These are phyloP conservation scores for Yarrowia galli DNA, from an alignment of 1,139 yeast species.

Conservation along the genomic window DNA sequence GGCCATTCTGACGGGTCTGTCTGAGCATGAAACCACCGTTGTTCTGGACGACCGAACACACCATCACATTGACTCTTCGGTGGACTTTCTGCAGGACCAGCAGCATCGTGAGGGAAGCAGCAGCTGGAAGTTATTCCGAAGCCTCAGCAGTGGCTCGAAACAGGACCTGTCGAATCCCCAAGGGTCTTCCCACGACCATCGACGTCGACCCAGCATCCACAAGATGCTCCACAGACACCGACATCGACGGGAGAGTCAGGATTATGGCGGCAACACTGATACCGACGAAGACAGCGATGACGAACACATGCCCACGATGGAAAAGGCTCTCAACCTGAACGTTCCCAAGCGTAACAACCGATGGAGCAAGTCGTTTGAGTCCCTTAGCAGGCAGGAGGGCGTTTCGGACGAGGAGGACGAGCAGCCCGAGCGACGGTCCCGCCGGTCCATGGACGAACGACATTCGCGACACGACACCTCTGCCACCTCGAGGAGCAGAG, in stretches of 20 bases:
- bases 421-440: conserved; percentile 23
- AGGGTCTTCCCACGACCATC: conserved; percentile 3
- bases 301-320: conserved; percentile 14
- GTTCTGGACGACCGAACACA: conserved; percentile 47
- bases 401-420: conserved; percentile 21
- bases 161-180: conserved; percentile 43
- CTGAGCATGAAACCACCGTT: conserved; percentile 50
- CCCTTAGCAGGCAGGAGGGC: conserved; percentile 21
- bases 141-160: conserved; percentile 55
- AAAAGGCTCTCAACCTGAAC: conserved; percentile 12
- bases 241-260: conserved; percentile 15
- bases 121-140: conserved; percentile 44
- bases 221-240: conserved; percentile 28
- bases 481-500: conserved; percentile 22
- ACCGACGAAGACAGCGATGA: conserved; percentile 9
- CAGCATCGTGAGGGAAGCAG: conserved; percentile 55
- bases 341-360: conserved; percentile 28
- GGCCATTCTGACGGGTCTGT: conserved; percentile 51
- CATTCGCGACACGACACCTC: conserved; percentile 5
- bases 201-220: conserved; percentile 18
- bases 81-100: conserved; percentile 64
- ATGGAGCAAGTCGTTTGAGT: conserved; percentile 32
- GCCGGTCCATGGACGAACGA: conserved; percentile 26
- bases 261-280: conserved; percentile 31
- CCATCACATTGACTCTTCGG: conserved; percentile 56